phyloP scores from a whole-genome alignment of 768 basidiomycete genomes.

The Filobasidium floriforme region DNA sequence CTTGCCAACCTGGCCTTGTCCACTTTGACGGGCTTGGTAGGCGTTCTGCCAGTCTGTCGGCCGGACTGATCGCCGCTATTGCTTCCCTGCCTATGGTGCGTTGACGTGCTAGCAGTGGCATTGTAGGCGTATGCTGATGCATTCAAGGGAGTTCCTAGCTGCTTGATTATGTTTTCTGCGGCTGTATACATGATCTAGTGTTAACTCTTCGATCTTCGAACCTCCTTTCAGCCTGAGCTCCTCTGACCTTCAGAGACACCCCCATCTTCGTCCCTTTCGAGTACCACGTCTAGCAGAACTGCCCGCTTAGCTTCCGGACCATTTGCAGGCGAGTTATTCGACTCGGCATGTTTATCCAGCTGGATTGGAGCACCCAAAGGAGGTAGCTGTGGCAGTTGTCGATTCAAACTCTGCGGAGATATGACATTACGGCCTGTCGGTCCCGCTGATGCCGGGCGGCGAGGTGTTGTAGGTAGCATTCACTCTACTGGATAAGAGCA shows the following conservation, averaged over 20 bases:
- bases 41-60: slow-evolving; percentile 57
- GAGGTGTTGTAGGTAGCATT: background rate
- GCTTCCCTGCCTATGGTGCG: background rate
- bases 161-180: slow-evolving; percentile 28
- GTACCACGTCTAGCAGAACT: slow-evolving; percentile 82
- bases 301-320: slow-evolving; percentile 62
- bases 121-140: slow-evolving; percentile 20
- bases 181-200: slow-evolving; percentile 37
- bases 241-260: slow-evolving; percentile 46
- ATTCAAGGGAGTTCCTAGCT: slow-evolving; percentile 32
- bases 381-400: background rate
- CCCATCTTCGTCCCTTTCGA: slow-evolving; percentile 71
- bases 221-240: slow-evolving; percentile 57
- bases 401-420: background rate
- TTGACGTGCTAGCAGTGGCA: slow-evolving; percentile 19
- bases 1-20: slow-evolving; percentile 47
- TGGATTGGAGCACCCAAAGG: slow-evolving; percentile 27
- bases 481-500: background rate
- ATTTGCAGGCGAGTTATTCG: slow-evolving; percentile 34
- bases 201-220: slow-evolving; percentile 3
- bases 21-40: slow-evolving; percentile 52
- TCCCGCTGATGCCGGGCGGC: slow-evolving; percentile 1
- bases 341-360: slow-evolving; percentile 36
- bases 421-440: slow-evolving; percentile 3
- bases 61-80: background rate